Base-by-base conservation (phyloP, 2,329 filamentous ascomycete genomes). In the Cercospora sojina region DNA sequence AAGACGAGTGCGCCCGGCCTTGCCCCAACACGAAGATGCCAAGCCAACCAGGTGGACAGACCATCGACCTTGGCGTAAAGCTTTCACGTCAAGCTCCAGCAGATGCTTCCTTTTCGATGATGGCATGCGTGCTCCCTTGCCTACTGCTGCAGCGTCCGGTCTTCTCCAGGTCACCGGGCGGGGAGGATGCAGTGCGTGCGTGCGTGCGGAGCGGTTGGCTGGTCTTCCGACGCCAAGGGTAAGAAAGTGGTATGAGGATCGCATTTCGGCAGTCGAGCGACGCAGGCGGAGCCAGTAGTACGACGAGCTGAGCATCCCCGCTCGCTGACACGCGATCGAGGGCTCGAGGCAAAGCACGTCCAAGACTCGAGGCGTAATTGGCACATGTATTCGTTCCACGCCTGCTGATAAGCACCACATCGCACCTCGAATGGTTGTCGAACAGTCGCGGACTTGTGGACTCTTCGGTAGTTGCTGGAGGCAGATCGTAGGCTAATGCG, bases 341-440 rank as follows among this genome's bases (percentile, higher is more conserved):
- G 25, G 31, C 27, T 23, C 43, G 58, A 51, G 47, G 47, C 47
- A 27, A 51, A 27, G 47, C 23, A 51, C 41, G 27, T 18, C 60
- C 60, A 62, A 62, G 60, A 18, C 60, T 32, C 25, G 53, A 18
- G 60, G 60, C 60, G 29, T 55, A 32, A 62, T 63, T 63, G 49
- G 49, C 60, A 63, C 29, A 49, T 49, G 27, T 63, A 56, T 31
- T 41, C 38, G 49, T 63, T 32, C 27, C 53, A 38, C 49, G 60
- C 49, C 51, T 55, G 35, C 49, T 38, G 60, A 63, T 63, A 63
- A 63, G 60, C 20, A 32, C 59, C n/a, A 25, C 9, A 41, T 27
- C 20, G 23, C 20, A 18, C 13, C 23, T 55, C 27, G 51, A 31
- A 55, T 31, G 51, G 41, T 47, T 23, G 25, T 51, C 47, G 47